Base-by-base conservation (phyloP, 2,329 filamentous ascomycete species). In the Phyllosticta capitalensis region DNA sequence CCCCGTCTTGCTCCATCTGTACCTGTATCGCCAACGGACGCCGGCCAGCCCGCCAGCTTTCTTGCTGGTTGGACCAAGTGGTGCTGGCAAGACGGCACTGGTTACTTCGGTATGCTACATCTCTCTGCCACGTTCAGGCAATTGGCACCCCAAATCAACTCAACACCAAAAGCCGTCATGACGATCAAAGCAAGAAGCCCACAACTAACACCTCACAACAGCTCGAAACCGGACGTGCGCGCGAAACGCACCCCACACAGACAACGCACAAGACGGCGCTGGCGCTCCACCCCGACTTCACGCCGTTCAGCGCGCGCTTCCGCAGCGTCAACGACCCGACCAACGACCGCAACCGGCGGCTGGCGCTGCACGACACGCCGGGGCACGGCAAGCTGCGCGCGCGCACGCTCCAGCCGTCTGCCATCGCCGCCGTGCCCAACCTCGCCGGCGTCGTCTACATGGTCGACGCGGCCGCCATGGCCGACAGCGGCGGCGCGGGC, bases 341-440 rank as follows among this genome's bases (percentile, higher is more conserved):
- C 9, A 75, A 75, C 54, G 69, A 71, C 61, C 73, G 77, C 63
- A 66, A 73, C 2, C 84, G 87, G 69, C 87, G 85, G 70, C 89
- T 94, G 71, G 77, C 88, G 49, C 77, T 97, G 33, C 77, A 89
- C 69, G 94, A 99, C 76, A 97, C 92, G 0, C 94, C 94, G 0
- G 94, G 94, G 48, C 94, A 99, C 76, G 91, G 90, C 67, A 99
- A 99, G 76, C 84, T 59, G 61, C 89, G 94, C 62, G 82, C 84
- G 66, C 79, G 84, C 64, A 85, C 88, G 3, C 78, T 88, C 61
- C 73, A 78, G 50, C 68, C 77, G 14, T 72, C 74, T 20, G 71
- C 78, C 56, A 68, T 78, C 20, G 68, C 72, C 33, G 67, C 74
- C 61, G 81, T 82, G 64, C n/a, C 54, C 2, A 55, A 60, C 58